Conservation (phyloP, 202 grass and related monocot genomes). For the Hordeum pubiflorum region DNA sequence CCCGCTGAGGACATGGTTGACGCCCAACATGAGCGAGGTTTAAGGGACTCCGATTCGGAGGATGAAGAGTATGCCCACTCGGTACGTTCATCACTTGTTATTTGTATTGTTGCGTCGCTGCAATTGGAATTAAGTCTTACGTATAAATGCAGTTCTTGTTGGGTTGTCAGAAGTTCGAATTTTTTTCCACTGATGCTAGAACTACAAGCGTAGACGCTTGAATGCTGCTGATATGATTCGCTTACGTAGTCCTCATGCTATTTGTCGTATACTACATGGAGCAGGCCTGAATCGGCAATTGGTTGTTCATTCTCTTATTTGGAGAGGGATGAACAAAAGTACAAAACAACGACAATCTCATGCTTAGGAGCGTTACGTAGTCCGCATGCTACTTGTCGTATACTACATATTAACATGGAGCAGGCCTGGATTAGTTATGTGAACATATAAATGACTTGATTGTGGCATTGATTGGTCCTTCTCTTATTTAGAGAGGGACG, state of each 20-base stretch:
- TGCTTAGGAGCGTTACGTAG: background rate
- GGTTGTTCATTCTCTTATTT: background rate
- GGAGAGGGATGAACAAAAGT: background rate
- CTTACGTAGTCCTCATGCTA: background rate
- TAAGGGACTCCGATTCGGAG: conserved; percentile 70
- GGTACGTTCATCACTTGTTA: conserved; percentile 25
- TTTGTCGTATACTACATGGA: background rate
- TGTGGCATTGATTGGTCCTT: background rate
- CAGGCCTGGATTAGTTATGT: background rate
- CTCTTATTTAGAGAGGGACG: conserved; percentile 3
- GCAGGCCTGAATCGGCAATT: background rate
- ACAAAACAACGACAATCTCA: no score
- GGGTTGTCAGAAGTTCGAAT: background rate
- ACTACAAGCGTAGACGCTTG: background rate
- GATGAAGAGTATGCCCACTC: conserved; percentile 51
- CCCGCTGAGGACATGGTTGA: conserved; percentile 55
- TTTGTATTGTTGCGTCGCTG: background rate
- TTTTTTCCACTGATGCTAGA: background rate
- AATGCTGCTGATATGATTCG: background rate
- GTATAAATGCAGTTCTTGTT: background rate
- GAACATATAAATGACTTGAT: conserved; percentile 4
- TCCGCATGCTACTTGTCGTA: background rate
- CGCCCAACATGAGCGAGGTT: conserved; percentile 44
- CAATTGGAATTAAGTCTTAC: background rate
- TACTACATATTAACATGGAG: background rate